Evolutionary conservation across 208 protist species (phyloP).

Genomic region (Herpetomonas tarakana): DNA sequence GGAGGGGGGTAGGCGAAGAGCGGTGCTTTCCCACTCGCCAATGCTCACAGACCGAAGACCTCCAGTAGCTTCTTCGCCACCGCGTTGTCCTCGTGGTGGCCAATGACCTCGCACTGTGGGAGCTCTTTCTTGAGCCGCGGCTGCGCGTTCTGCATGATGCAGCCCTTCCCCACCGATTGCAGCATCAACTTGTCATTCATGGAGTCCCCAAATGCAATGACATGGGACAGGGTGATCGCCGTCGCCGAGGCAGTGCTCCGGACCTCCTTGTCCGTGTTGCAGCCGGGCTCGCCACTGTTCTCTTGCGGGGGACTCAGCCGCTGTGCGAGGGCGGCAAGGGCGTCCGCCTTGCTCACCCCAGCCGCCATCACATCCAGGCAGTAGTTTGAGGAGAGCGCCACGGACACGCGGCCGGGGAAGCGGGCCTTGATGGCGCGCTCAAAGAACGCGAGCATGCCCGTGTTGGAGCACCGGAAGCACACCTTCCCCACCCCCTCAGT

Average conservation of each 20-base stretch:
- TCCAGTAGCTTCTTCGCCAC: constrained; percentile 63
- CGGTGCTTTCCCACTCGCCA: too few relatives aligned
- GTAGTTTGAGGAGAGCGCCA: constrained; percentile 39
- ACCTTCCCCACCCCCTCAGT: constrained; percentile 51
- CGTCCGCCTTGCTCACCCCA: constrained; percentile 54
- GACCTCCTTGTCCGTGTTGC: too few relatives aligned
- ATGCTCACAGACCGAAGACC: constrained; percentile 55
- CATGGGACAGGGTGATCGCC: constrained; percentile 46
- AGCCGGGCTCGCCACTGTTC: too few relatives aligned
- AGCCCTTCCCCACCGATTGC: constrained; percentile 50
- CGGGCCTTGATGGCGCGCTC: constrained; percentile 33
- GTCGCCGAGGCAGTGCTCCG: too few relatives aligned
- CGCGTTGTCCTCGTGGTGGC: constrained; percentile 59
- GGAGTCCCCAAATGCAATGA: constrained; percentile 68
- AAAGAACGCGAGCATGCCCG: constrained; percentile 15
- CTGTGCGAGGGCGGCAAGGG: constrained; percentile 41
- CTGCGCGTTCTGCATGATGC: constrained; percentile 65
- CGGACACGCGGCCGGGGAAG: constrained; percentile 20
- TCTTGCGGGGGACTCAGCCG: constrained; percentile 24
- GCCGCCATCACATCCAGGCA: constrained; percentile 59
- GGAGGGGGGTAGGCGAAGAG: too few relatives aligned
- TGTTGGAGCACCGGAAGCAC: constrained; percentile 66
- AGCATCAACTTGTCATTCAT: constrained; percentile 75
- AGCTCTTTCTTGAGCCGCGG: constrained; percentile 43
- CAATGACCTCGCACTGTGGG: constrained; percentile 60